Evolutionary conservation across 768 basidiomycete genomes (phyloP).

Genomic region (Cyclocybe aegerita): DNA sequence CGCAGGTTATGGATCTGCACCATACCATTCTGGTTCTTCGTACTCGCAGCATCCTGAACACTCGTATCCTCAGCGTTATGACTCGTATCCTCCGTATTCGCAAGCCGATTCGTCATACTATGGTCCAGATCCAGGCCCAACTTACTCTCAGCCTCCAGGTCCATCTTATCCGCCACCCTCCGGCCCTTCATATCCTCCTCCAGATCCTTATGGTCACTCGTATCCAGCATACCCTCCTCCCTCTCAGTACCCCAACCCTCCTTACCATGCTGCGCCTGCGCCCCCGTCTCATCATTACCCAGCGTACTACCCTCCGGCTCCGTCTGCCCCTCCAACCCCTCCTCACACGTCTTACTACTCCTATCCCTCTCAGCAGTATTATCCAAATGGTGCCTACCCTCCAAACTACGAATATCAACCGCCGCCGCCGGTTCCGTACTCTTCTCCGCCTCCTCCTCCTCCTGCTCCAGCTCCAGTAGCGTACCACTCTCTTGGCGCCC

Average conservation of each 20-base stretch:
- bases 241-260: neutral
- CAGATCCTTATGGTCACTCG: constrained; percentile 14
- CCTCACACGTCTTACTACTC: constrained; percentile 2
- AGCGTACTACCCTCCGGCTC: constrained; percentile 1
- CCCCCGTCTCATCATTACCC: constrained; percentile 7
- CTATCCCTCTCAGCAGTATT: neutral
- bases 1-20: constrained; percentile 13
- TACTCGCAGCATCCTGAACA: constrained; percentile 4
- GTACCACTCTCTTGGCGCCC: neutral
- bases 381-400: constrained; percentile 3
- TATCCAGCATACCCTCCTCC: constrained; percentile 18
- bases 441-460: constrained; percentile 13
- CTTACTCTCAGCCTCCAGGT: constrained; percentile 3
- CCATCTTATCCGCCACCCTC: neutral
- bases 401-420: constrained; percentile 4
- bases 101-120: neutral
- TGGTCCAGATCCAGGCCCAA: constrained; percentile 3
- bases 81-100: constrained; percentile 17
- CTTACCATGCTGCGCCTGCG: neutral
- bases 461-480: constrained; percentile 10
- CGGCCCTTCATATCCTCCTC: constrained; percentile 12
- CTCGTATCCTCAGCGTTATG: constrained; percentile 12
- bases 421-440: neutral
- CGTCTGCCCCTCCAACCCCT: neutral
- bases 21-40: constrained; percentile 3